phyloP scores from a whole-genome alignment of 2,329 filamentous ascomycete species.

The Colletotrichum lupini region DNA sequence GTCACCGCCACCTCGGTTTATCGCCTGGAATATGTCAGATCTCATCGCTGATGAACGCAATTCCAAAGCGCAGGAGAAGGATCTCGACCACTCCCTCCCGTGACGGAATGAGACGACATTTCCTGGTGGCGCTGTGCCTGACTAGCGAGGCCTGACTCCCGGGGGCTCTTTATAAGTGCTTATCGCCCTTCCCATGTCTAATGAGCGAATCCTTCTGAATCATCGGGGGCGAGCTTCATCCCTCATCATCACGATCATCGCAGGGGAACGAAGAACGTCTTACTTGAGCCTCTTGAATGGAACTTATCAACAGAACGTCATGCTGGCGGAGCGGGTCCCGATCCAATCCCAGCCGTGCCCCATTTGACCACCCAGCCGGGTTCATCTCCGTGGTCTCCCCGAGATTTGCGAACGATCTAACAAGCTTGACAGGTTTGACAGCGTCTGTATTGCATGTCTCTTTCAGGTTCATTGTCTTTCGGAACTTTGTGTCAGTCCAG shows the following conservation, averaged over 20 bases:
- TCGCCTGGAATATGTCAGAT: not conserved
- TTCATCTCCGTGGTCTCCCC: not conserved
- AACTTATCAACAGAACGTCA: not conserved
- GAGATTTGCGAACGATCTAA: not conserved
- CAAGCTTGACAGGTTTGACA: not conserved
- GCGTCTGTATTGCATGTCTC: not conserved
- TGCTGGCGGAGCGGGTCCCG: not conserved
- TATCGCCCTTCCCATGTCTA: not conserved
- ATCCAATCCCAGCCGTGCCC: not conserved
- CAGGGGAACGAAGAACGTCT: conserved; percentile 10
- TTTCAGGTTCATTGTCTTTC: not conserved
- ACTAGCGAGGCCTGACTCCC: not conserved
- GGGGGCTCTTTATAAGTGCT: not conserved
- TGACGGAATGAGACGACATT: conserved; percentile 19
- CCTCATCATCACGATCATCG: not conserved
- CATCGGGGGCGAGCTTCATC: not conserved
- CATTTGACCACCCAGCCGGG: not conserved
- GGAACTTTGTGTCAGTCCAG: not conserved
- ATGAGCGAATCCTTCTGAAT: conserved; percentile 6
- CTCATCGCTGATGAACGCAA: conserved; percentile 1
- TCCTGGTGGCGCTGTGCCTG: not conserved
- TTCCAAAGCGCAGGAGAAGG: conserved; percentile 5
- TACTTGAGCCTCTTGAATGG: not conserved
- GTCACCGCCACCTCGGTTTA: not conserved
- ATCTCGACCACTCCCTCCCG: conserved; percentile 23